Base-by-base conservation (phyloP, 1,284 basidiomycete species). In the Tylopilus sp. region DNA sequence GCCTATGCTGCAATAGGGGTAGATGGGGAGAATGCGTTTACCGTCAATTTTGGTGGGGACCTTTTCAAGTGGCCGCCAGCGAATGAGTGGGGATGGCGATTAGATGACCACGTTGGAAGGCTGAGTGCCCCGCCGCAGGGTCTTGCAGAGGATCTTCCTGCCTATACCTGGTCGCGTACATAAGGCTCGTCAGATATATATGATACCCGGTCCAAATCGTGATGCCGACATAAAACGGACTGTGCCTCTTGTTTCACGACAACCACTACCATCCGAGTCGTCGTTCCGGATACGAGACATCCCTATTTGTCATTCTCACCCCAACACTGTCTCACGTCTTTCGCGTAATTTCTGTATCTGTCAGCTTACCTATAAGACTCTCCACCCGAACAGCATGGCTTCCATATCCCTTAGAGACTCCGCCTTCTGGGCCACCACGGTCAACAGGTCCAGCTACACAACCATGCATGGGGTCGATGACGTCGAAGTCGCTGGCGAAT, bases 1-100 rank as follows among this genome's bases (percentile, higher is more conserved):
- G 83, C 84, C 15, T 86, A 83, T 64, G 85, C 81, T 6, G 83
- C 83, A 4, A 72, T 88, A 11, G 85, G 86, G 0, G 75, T 86
- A 4, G 75, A 79, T 32, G 84, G 84, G 6, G 64, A 65, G 43
- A 81, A 76, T 52, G 71, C 77, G 15, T 74, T 86, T 22, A 76
- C 82, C 35, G 80, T 88, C 17, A 87, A 87, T 63, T 87, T 88
- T 69, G 85, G 86, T 0, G 77, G 74, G 3, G 74, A 76, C 29
- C 37, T 69, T 37, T 86, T 87, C 57, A 70, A 63, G 58, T 88
- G 86, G 85, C 70, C 72, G 60, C 82, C 81, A 53, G 85, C 77
- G 1, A 85, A 85, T 57, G 79, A 85, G 58, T 82, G 47, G 50
- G 45, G 47, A 3, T 60, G 60, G 62, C 32, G 52, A 36, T 40